phyloP scores from a whole-genome alignment of 345 rosid species.

The Turnera subulata region DNA sequence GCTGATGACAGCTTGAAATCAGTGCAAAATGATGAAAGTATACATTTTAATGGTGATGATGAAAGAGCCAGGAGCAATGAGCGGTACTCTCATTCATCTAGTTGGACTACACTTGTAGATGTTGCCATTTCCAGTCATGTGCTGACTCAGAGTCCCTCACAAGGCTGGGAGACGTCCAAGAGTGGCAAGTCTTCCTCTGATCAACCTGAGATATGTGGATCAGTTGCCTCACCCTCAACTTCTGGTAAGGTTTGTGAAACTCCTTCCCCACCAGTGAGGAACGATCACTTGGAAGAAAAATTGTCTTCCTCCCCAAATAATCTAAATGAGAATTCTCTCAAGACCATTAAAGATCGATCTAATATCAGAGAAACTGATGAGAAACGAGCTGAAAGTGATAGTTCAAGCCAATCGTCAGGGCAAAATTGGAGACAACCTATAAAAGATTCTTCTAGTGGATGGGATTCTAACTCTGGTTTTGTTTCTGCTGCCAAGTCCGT shows the following conservation, averaged over 20 bases:
- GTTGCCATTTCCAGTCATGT: slow-evolving; percentile 28
- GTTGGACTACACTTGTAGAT: slow-evolving; percentile 29
- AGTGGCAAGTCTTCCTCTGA: slow-evolving; percentile 26
- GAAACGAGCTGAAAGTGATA: slow-evolving; percentile 38
- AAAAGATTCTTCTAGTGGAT: slow-evolving; percentile 22
- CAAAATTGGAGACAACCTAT: slow-evolving; percentile 34
- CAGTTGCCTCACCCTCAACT: slow-evolving; percentile 29
- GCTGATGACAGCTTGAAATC: slow-evolving; percentile 26
- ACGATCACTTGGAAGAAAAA: slow-evolving; percentile 31
- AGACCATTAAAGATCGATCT: slow-evolving; percentile 17
- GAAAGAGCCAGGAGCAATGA: slow-evolving; percentile 31
- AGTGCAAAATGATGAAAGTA: slow-evolving; percentile 29
- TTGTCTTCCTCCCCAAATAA: slow-evolving; percentile 21
- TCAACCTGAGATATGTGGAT: slow-evolving; percentile 36
- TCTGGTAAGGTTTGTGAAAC: slow-evolving; percentile 32
- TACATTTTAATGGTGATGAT: slow-evolving; percentile 18
- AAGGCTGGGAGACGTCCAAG: slow-evolving; percentile 27
- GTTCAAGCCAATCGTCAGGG: slow-evolving; percentile 39
- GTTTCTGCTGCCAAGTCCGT: slow-evolving; percentile 36
- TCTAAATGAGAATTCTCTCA: slow-evolving; percentile 19
- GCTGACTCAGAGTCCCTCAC: slow-evolving; percentile 23
- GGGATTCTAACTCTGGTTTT: slow-evolving; percentile 35
- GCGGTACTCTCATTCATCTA: slow-evolving; percentile 37
- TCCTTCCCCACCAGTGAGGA: slow-evolving; percentile 19
- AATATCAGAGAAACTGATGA: slow-evolving; percentile 17